Conservation (phyloP, 2,329 filamentous ascomycete species). For the Beauveria caledonica region DNA sequence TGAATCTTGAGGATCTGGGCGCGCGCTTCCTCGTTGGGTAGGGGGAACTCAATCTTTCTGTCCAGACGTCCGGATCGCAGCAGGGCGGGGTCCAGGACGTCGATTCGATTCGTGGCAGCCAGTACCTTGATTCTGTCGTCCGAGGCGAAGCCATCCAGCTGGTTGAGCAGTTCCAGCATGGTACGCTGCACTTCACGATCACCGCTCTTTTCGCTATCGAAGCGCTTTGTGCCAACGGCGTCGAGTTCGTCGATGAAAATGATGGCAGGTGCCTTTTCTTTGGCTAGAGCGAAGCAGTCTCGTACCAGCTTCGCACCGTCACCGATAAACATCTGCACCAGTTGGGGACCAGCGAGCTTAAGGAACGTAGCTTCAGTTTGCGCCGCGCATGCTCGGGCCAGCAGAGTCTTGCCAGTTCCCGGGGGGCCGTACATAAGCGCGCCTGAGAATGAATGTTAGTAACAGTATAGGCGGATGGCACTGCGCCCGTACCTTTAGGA, state of each 20-base stretch:
- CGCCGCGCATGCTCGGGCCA: slow-evolving; percentile 91
- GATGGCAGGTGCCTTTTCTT: slow-evolving; percentile 97
- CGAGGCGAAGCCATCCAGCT: slow-evolving; percentile 94
- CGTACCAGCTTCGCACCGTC: slow-evolving; percentile 96
- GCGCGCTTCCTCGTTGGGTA: slow-evolving; percentile 94
- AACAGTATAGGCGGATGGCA: slow-evolving; percentile 71
- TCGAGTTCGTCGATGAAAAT: slow-evolving; percentile 99
- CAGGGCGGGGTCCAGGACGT: slow-evolving; percentile 85
- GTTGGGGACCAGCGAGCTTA: slow-evolving; percentile 92
- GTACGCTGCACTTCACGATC: slow-evolving; percentile 97
- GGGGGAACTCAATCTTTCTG: slow-evolving; percentile 95
- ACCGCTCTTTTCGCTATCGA: slow-evolving; percentile 96
- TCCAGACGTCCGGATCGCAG: slow-evolving; percentile 88
- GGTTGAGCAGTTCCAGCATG: slow-evolving; percentile 97
- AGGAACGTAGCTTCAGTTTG: slow-evolving; percentile 98
- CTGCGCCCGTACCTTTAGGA: slow-evolving; percentile 71
- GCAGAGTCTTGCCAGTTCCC: slow-evolving; percentile 82
- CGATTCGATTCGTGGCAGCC: slow-evolving; percentile 88
- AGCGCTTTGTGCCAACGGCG: slow-evolving; percentile 96
- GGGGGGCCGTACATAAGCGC: slow-evolving; percentile 96
- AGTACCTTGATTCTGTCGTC: slow-evolving; percentile 96
- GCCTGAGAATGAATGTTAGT: slow-evolving; percentile 43
- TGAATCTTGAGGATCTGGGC: slow-evolving; percentile 97
- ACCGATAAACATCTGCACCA: slow-evolving; percentile 99
- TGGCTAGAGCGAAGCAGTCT: slow-evolving; percentile 93